Evolutionary conservation across 352 stramenopile genomes (phyloP), one percentile per base, ranked within the genome.

Genomic region (Globisporangium paddicum): DNA sequence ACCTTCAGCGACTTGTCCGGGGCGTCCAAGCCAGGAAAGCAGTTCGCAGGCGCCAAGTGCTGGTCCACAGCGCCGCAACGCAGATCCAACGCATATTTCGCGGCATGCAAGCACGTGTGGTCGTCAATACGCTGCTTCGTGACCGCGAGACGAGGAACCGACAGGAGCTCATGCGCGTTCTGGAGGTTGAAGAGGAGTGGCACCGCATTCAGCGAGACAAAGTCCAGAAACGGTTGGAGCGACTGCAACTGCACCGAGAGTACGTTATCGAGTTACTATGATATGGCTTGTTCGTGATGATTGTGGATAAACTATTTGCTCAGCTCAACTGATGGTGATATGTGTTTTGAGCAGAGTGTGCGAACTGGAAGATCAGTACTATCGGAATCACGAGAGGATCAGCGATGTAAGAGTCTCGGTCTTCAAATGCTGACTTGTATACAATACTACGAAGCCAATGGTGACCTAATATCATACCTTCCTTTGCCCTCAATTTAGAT

Each of bases 121-220:
- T 55, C 4, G 61, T 90, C 4, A 63, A 68, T 23, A 32, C 3
- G 5, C 69, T 90, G 1, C 44, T 93, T 1, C 68, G 73, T 0
- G 70, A 89, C 8, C 69, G 83, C 28, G 81, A 93, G 65, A 90
- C 77, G 0, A 11, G 6, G 10, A 88, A 89, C 49, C 77, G 83
- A 13, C 63, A 79, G 14, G 77, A 91, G n/a, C 74, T 75, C 11
- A 90, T 93, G 81, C 64, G 61, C 3, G 59, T 90, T 6, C 65
- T 93, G 13, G 83, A 93, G 19, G 68, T 66, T 9, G 83, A 93
- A 62, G 75, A 87, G 50, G 73, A 83, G 28, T 93, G 83, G 83
- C 62, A 87, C 60, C 71, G 66, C 7, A 51, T 63, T 5, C 78
- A 93, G 19, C 66, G 81, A 3, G 77, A 89, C 50, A 88, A 87